phyloP scores from a whole-genome alignment of 2,329 filamentous ascomycete genomes.

The Elsinoe ampelina region DNA sequence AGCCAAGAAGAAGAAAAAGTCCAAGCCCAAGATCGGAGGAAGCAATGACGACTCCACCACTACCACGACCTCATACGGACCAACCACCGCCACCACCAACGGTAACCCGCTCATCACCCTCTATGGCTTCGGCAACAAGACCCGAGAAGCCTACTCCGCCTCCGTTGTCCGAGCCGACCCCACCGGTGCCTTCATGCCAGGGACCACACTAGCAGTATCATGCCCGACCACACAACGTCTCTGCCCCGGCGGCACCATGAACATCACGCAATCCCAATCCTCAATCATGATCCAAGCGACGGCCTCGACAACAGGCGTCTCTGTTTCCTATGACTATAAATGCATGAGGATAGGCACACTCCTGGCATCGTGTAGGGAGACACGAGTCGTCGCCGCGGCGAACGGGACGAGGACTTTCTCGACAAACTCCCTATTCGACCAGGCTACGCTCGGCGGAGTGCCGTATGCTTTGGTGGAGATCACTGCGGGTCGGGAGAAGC shows the following conservation, averaged over 20 bases:
- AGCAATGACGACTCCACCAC: background rate
- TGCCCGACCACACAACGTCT: background rate
- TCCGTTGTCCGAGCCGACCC: background rate
- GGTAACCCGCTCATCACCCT: background rate
- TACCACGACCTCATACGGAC: background rate
- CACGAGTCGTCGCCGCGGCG: background rate
- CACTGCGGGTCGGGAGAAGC: background rate
- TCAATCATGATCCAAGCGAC: slow-evolving; percentile 6
- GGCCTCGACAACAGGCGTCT: background rate
- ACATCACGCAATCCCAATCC: background rate
- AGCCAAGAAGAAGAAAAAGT: slow-evolving; percentile 10
- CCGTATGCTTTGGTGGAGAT: background rate
- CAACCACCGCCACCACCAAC: background rate
- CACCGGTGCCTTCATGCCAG: background rate
- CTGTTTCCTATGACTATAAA: background rate
- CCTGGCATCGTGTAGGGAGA: background rate
- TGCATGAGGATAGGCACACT: background rate
- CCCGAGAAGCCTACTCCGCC: background rate
- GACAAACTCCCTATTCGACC: background rate
- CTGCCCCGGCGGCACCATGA: slow-evolving; percentile 3
- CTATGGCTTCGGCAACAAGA: slow-evolving; percentile 7
- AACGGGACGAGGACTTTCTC: background rate
- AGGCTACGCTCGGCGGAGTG: background rate
- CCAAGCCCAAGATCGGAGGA: background rate
- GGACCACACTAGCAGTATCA: background rate